Conservation (phyloP, 2,329 filamentous ascomycete species). For the Cercospora citrullina region DNA sequence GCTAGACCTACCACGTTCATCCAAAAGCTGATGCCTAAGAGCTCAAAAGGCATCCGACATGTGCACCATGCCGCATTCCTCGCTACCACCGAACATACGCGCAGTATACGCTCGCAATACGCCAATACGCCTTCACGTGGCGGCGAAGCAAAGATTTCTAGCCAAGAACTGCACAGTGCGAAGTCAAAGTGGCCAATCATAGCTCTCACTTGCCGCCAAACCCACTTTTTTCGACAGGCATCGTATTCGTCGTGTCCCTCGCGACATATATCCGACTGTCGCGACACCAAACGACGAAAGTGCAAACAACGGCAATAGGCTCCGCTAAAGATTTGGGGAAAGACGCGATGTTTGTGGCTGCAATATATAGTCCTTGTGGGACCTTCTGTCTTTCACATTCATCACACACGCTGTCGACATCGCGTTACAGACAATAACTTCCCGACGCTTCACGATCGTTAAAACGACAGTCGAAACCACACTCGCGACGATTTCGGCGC, state of each 20-base stretch:
- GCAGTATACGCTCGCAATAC: background rate
- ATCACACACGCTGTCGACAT: background rate
- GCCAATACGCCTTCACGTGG: background rate
- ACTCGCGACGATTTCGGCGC: background rate
- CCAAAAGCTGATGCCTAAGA: background rate
- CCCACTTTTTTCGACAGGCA: background rate
- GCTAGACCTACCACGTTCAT: background rate
- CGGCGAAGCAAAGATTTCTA: background rate
- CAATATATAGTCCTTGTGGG: background rate
- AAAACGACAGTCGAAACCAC: background rate
- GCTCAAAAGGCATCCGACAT: background rate
- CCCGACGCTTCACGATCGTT: background rate
- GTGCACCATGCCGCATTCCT: background rate
- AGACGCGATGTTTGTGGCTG: background rate
- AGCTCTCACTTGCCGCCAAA: background rate
- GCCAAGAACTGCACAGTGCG: background rate
- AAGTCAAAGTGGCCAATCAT: background rate
- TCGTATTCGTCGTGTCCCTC: slow-evolving; percentile 4
- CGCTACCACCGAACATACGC: background rate
- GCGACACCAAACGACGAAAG: background rate
- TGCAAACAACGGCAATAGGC: background rate
- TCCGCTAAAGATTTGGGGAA: background rate
- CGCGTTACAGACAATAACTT: background rate
- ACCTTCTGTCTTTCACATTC: background rate
- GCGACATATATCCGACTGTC: background rate